phyloP scores from a whole-genome alignment of 352 stramenopile genomes.

The Globisporangium nagaii region DNA sequence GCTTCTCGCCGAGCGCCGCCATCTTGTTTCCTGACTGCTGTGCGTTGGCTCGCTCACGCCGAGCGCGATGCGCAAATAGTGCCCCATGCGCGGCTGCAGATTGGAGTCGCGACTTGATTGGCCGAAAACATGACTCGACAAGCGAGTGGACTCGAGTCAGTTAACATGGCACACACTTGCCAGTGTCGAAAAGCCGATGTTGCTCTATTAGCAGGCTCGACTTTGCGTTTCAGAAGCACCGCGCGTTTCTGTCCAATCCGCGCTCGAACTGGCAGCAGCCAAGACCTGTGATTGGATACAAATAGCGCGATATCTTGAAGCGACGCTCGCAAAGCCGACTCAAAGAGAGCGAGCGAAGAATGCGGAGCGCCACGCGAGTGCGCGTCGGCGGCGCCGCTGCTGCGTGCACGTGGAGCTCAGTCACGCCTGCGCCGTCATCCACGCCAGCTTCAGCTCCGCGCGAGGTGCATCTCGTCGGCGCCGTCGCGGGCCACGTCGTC shows the following conservation, averaged over 20 bases:
- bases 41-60: background rate
- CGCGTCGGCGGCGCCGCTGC: background rate
- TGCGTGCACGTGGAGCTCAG: background rate
- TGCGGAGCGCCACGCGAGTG: background rate
- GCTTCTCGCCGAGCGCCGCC: constrained; percentile 1
- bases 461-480: background rate
- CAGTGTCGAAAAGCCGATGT: too few species aligned
- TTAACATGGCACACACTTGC: too few species aligned
- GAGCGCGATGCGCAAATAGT: background rate
- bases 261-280: too few species aligned
- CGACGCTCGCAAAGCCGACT: background rate
- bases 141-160: too few species aligned
- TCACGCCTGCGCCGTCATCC: background rate
- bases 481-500: background rate
- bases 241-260: too few species aligned
- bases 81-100: too few species aligned
- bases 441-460: background rate
- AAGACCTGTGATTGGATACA: too few species aligned
- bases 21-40: background rate
- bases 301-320: too few species aligned
- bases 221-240: too few species aligned
- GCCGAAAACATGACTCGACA: too few species aligned
- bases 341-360: background rate
- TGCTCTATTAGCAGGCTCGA: too few species aligned
- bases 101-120: too few species aligned